Conservation (phyloP, 164 flowering plant species). For the Magnolia changhungtana region DNA sequence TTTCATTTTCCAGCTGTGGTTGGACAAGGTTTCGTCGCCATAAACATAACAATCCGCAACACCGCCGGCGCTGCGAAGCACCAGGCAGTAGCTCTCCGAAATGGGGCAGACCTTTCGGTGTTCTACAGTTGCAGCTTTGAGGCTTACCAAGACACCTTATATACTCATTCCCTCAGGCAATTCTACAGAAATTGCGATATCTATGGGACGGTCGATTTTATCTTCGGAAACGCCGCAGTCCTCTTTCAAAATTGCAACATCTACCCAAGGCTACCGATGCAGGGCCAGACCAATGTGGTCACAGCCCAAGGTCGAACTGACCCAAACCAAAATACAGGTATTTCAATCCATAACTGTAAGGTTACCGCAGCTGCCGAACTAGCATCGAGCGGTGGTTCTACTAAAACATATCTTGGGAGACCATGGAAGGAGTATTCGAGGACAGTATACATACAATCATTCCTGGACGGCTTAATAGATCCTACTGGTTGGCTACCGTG, state of each 20-base stretch:
- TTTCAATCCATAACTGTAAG: slow-evolving; percentile 34
- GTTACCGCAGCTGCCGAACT: slow-evolving; percentile 34
- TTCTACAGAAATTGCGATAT: slow-evolving; percentile 42
- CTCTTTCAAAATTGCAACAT: slow-evolving; percentile 56
- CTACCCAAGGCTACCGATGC: slow-evolving; percentile 41
- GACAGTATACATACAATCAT: slow-evolving; percentile 35
- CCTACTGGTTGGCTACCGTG: slow-evolving; percentile 39
- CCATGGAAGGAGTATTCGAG: slow-evolving; percentile 55
- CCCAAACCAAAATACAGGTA: slow-evolving; percentile 34
- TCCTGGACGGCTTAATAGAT: slow-evolving; percentile 24
- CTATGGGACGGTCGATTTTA: slow-evolving; percentile 71
- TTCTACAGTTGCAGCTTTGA: slow-evolving; percentile 40
- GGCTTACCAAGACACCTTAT: slow-evolving; percentile 39
- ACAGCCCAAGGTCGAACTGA: slow-evolving; percentile 42
- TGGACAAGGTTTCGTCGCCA: slow-evolving; percentile 38
- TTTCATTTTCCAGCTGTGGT: slow-evolving; percentile 38
- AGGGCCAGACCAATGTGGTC: slow-evolving; percentile 17
- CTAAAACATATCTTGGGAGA: slow-evolving; percentile 39
- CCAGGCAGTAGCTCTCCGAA: slow-evolving; percentile 68
- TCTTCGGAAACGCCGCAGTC: slow-evolving; percentile 64
- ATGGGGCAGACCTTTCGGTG: slow-evolving; percentile 50
- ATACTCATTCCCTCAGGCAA: slow-evolving; percentile 35
- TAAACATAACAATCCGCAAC: slow-evolving; percentile 50
- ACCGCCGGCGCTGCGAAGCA: slow-evolving; percentile 60
- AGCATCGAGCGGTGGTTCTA: slow-evolving; percentile 11